These are phyloP conservation scores for Babesia gibsoni DNA, from an alignment of 169 alveolate species.

Conservation along the genomic window DNA sequence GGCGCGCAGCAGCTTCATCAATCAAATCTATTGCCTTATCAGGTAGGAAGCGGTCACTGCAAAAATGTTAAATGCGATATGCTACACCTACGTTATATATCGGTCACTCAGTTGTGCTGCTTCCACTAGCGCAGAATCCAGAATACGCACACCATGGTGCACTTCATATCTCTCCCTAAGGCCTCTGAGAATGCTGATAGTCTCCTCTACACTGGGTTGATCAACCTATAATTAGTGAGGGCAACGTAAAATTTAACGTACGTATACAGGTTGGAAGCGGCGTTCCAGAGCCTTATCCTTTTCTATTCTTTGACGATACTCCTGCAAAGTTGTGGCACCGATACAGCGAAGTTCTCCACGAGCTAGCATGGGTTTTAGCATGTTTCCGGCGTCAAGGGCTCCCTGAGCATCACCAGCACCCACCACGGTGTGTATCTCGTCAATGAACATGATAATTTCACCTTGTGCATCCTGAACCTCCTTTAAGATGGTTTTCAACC, in stretches of 20 bases:
- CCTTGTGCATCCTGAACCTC: conserved; percentile 87
- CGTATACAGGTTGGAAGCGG: conserved; percentile 85
- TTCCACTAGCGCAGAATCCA: conserved; percentile 83
- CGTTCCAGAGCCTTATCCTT: conserved; percentile 88
- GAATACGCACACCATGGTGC: conserved; percentile 86
- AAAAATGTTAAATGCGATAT: background rate
- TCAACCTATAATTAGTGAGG: conserved; percentile 54
- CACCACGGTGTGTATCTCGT: conserved; percentile 85
- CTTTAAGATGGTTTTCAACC: conserved; percentile 81
- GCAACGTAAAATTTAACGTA: conserved; percentile 40
- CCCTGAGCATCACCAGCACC: conserved; percentile 92
- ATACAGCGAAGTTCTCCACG: conserved; percentile 85
- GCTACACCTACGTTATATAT: conserved; percentile 54
- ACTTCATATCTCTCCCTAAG: conserved; percentile 83
- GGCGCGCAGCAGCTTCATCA: conserved; percentile 86
- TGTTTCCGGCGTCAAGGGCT: conserved; percentile 85
- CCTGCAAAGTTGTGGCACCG: conserved; percentile 88
- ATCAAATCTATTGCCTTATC: conserved; percentile 84
- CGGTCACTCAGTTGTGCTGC: conserved; percentile 84
- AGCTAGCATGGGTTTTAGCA: conserved; percentile 84
- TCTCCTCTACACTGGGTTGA: conserved; percentile 80
- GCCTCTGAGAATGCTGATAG: conserved; percentile 84
- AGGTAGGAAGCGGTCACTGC: conserved; percentile 76
- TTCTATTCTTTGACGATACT: conserved; percentile 84
- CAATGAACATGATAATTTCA: conserved; percentile 84